phyloP scores from a whole-genome alignment of 1,284 basidiomycete species.

The Cryptococcus sp. region DNA sequence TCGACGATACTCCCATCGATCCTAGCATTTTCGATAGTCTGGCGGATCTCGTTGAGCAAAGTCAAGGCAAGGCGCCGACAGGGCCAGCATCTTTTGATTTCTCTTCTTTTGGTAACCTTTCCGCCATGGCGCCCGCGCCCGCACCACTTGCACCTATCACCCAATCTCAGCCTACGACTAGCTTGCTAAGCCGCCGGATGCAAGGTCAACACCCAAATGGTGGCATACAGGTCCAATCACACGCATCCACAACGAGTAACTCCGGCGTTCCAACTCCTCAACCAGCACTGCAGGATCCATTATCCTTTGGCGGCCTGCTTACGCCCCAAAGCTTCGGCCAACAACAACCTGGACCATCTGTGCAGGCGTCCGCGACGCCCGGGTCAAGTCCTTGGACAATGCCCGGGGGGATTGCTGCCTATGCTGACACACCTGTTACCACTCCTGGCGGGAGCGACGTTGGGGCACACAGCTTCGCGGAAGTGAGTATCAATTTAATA shows the following conservation, averaged over 20 bases:
- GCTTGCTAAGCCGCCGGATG: slow-evolving; percentile 19
- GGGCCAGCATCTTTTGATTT: slow-evolving; percentile 18
- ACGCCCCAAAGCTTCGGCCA: slow-evolving; percentile 1
- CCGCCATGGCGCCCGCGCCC: slow-evolving; percentile 10
- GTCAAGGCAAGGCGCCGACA: slow-evolving; percentile 15
- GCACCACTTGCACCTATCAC: neutral
- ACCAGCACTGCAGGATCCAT: slow-evolving; percentile 5
- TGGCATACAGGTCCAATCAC: neutral
- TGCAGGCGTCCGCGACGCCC: neutral
- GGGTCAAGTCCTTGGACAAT: slow-evolving; percentile 26
- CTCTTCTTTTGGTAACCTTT: slow-evolving; percentile 5
- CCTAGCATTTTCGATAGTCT: slow-evolving; percentile 34
- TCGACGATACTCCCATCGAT: slow-evolving; percentile 23
- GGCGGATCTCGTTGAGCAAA: slow-evolving; percentile 34
- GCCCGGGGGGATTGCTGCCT: slow-evolving; percentile 24
- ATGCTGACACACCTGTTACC: slow-evolving; percentile 35
- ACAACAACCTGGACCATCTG: neutral
- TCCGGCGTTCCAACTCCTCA: slow-evolving; percentile 5
- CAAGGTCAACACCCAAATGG: slow-evolving; percentile 16
- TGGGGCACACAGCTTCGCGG: slow-evolving; percentile 34
- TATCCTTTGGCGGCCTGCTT: neutral
- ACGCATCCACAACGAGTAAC: slow-evolving; percentile 4
- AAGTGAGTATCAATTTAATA: slow-evolving; percentile 23
- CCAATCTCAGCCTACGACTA: slow-evolving; percentile 5
- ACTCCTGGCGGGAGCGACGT: slow-evolving; percentile 40